Evolutionary conservation across 2,329 filamentous ascomycete genomes (phyloP), one percentile per base, ranked within the genome.

Genomic region (Chrysosporium queenslandicum): DNA sequence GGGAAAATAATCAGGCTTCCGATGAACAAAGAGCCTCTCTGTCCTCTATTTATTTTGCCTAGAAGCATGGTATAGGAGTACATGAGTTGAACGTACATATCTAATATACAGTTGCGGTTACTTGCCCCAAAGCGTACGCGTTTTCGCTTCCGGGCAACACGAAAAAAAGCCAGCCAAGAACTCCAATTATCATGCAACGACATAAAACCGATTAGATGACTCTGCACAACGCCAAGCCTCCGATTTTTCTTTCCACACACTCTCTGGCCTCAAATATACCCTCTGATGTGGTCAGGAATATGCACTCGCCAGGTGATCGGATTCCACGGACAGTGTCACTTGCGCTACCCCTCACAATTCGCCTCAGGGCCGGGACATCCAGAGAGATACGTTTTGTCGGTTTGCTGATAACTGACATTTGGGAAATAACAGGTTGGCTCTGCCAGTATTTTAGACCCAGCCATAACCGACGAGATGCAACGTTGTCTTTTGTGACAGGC

Each of bases 391-490:
- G 70, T 58, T 87, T 77, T 62, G 80, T 90, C 8, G 88, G 85
- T 68, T 83, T 91, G 63, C 79, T 85, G 55, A 94, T 74, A 64
- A 85, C 67, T 46, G 70, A 68, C 62, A 91, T 77, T 58, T 80
- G 77, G 56, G 74, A 75, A 59, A 96, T 71, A 20, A 95, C 88
- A 4, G 90, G 87, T 68, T 83, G 76, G 64, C 85, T 85, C 60
- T 89, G 82, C 80, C 80, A 87, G 77, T 95, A 95, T 73, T 95
- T 95, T 63, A 95, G 73, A 1, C 88, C 88, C 11, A 96, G 71
- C 90, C 90, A 96, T 59, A 96, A 73, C 55, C 90, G 77, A 64
- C 87, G 78, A 36, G 74, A 77, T 3, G 88, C 79, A 34, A 88
- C 80, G 69, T 94, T 95, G 61, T 74, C 75, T 56, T 75, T 74